Evolutionary conservation across 1,284 basidiomycete species (phyloP).

Genomic region (Microbotryum violaceum): DNA sequence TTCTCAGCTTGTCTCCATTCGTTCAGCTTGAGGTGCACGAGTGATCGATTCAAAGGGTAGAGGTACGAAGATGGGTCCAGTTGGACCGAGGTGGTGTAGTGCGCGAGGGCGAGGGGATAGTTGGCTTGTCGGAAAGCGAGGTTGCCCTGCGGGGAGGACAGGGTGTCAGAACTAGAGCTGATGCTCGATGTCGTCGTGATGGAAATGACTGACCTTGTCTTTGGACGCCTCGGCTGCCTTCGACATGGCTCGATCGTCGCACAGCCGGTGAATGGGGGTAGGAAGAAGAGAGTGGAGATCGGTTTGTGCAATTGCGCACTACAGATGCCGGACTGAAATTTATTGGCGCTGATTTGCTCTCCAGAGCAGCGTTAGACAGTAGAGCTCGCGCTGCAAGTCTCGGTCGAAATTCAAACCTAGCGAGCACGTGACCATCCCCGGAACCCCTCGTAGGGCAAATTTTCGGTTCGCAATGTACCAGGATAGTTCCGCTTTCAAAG

Average conservation of each 20-base stretch:
- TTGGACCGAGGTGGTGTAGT: slow-evolving; percentile 64
- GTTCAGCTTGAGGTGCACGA: slow-evolving; percentile 66
- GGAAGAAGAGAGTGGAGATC: not conserved
- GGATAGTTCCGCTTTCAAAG: too few relatives aligned
- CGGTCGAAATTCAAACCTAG: too few relatives aligned
- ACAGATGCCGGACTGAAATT: too few relatives aligned
- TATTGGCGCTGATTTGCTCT: too few relatives aligned
- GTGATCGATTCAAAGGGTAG: slow-evolving; percentile 66
- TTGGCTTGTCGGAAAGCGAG: slow-evolving; percentile 52
- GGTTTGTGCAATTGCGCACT: too few relatives aligned
- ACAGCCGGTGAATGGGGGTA: too few relatives aligned
- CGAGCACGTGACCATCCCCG: too few relatives aligned
- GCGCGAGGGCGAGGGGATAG: slow-evolving; percentile 52
- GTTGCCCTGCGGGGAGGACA: slow-evolving; percentile 49
- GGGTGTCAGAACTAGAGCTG: too few relatives aligned
- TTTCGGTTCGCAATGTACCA: too few relatives aligned
- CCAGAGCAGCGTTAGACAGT: too few relatives aligned
- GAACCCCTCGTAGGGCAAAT: too few relatives aligned
- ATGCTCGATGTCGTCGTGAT: not conserved
- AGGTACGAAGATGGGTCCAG: slow-evolving; percentile 58
- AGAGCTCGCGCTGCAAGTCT: too few relatives aligned
- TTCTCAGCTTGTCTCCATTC: slow-evolving; percentile 43
- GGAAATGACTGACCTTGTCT: slow-evolving; percentile 8
- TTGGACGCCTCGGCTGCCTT: slow-evolving; percentile 17
- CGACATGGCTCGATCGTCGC: not conserved